Evolutionary conservation across 2,329 filamentous ascomycete species (phyloP), one percentile per base, ranked within the genome.

Genomic region (Neocatenulostroma microsporum): DNA sequence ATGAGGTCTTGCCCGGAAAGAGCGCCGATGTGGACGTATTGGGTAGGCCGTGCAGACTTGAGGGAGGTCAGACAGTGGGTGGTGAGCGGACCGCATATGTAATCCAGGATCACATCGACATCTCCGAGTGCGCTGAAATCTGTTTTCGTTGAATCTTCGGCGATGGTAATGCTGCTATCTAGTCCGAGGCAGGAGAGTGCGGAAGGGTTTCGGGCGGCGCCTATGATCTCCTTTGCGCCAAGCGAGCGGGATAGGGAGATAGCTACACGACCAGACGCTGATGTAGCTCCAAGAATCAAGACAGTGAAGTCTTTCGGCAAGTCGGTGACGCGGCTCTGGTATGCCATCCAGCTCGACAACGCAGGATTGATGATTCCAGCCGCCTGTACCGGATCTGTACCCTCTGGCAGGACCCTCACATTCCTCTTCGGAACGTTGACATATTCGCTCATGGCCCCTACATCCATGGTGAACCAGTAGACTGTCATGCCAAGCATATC

Each of bases 261-360:
- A 0, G 73, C 74, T 0, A 73, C 53, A 3, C 62, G 59, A 1
- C 74, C 74, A 27, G 69, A 72, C 0, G 67, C 66, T 13, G 67
- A 70, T 1, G 73, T 75, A 0, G 64, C 73, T 1, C 74, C 74
- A 11, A 74, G 42, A 28, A 77, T 66, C 11, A 74, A 57, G 3
- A 69, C 67, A 3, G 62, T 67, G 48, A 71, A 76, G 4, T 60
- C 55, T 14, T 52, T 30, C 2, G 62, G 61, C 3, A 71, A 53
- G 5, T 56, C 45, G 4, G 41, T 45, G 0, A 65, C 64, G 5
- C 73, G 63, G 25, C 64, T 58, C 15, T 58, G 62, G 23, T 78
- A 56, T 4, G 72, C 73, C 72, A 78, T 74, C 73, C 73, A 78
- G 26, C 64, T 67, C 36, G 66, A 69, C 61, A 74, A 66, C 18